Evolutionary conservation across 2,329 filamentous ascomycete genomes (phyloP).

Genomic region (Talaromyces piceae): DNA sequence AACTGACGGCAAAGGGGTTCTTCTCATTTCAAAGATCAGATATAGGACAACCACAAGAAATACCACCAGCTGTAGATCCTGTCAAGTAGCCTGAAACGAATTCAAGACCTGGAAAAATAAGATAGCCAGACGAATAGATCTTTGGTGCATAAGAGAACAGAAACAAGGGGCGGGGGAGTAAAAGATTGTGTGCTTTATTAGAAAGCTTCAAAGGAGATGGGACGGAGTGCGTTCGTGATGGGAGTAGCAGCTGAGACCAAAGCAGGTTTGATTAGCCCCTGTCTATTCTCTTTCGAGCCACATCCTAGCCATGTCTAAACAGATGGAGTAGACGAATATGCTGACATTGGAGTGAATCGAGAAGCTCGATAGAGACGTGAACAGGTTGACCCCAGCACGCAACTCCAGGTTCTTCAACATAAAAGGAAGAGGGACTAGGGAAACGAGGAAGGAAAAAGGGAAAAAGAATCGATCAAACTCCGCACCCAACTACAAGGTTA

Average conservation of each 20-base stretch:
- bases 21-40: no score
- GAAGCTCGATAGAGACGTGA: no score
- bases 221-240: background rate
- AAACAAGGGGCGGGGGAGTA: background rate
- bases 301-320: background rate
- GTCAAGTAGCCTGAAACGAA: no score
- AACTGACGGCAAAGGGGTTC: no score
- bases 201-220: background rate
- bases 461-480: constrained; percentile 35
- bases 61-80: no score
- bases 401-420: no score
- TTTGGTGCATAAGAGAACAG: background rate
- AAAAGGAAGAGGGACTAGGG: no score
- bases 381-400: no score
- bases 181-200: background rate
- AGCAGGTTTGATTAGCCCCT: background rate
- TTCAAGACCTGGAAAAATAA: background rate
- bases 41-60: no score
- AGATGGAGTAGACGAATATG: no score
- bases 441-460: background rate
- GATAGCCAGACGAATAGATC: background rate
- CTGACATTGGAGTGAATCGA: no score
- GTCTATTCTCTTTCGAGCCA: background rate
- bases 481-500: constrained; percentile 28
- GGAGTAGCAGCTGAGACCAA: background rate